Evolutionary conservation across 768 basidiomycete genomes (phyloP), one percentile per base, ranked within the genome.

Genomic region (Russula dissimulans): DNA sequence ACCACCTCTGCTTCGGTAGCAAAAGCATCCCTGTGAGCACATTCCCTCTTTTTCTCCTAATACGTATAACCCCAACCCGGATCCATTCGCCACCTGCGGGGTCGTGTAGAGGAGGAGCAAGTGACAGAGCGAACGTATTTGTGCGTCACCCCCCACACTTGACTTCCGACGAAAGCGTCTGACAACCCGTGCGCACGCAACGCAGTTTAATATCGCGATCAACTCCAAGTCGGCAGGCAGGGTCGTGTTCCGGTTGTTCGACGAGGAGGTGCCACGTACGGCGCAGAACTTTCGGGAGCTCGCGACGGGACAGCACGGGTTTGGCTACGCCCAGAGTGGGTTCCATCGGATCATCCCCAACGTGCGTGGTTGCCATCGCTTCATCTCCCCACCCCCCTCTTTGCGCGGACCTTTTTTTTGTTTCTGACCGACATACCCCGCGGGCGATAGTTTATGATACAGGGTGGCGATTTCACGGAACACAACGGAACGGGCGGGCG

Each of bases 161-260:
- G 29, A 31, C 18, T 4, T 6, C 46, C 15, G 34, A 10, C 47
- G 17, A 48, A 32, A 32, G n/a, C 34, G 1, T 15, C 32, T 49
- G 32, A 18, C 3, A 34, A 7, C 32, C n/a, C 32, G n/a, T 12
- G 14, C 31, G 10, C 46, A 26, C 22, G 22, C 22, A 26, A 26
- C 22, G 18, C 56, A 87, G 86, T 87, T 88, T 64, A 81, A 87
- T 56, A 68, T 89, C 60, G 72, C 77, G 2, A 86, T 93, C 70
- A 78, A 82, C 71, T 72, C 73, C 15, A 69, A 78, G 48, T 80
- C 83, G 4, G 75, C 81, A 0, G 89, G 89, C 22, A 83, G 86
- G 48, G 81, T 95, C 65, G 78, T 85, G 31, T 91, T 95, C 81
- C 84, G 87, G 72, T 81, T 95, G 45, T 92, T 80, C 73, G 89